A percentile compares a stretch with the other conserved stretches of the same genome.
These are phyloP conservation scores for Pseudoscleropodium purum DNA, from an alignment of 225 moss, liverwort and hornwort genomes.

Conservation along the genomic window DNA sequence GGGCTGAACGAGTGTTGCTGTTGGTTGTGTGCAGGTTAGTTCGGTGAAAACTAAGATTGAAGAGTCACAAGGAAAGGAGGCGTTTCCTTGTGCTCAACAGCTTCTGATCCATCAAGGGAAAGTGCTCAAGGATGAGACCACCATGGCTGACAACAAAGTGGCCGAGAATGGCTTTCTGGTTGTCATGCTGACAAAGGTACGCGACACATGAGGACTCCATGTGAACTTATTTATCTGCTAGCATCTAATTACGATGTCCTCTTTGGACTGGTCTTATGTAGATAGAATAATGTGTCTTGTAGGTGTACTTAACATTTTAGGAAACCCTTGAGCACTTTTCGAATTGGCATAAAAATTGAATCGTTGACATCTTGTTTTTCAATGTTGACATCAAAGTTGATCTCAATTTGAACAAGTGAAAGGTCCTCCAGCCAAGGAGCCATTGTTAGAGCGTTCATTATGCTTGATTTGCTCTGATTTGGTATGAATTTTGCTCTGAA, in stretches of 20 bases:
- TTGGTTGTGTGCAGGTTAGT: constrained; percentile 43
- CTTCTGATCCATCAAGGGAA: constrained; percentile 86
- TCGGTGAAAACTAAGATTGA: constrained; percentile 78
- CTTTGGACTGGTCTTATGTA: background rate
- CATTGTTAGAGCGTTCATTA: background rate
- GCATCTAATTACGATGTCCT: background rate
- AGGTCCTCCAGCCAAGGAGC: background rate
- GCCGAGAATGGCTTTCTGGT: constrained; percentile 75
- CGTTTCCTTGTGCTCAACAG: constrained; percentile 72
- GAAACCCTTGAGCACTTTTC: background rate
- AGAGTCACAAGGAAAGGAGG: constrained; percentile 61
- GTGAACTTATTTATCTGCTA: background rate
- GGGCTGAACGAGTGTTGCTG: background rate
- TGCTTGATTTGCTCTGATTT: background rate
- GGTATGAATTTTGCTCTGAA: background rate
- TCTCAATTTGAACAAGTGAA: background rate
- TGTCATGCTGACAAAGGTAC: constrained; percentile 78
- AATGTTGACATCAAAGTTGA: background rate
- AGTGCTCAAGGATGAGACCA: constrained; percentile 78
- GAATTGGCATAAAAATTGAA: background rate
- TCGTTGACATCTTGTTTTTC: background rate
- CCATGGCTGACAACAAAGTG: constrained; percentile 72
- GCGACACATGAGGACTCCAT: background rate
- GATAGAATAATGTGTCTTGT: background rate
- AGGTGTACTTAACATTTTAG: background rate